phyloP scores from a whole-genome alignment of 2,329 filamentous ascomycete genomes.

The Claviceps quebecensis region DNA sequence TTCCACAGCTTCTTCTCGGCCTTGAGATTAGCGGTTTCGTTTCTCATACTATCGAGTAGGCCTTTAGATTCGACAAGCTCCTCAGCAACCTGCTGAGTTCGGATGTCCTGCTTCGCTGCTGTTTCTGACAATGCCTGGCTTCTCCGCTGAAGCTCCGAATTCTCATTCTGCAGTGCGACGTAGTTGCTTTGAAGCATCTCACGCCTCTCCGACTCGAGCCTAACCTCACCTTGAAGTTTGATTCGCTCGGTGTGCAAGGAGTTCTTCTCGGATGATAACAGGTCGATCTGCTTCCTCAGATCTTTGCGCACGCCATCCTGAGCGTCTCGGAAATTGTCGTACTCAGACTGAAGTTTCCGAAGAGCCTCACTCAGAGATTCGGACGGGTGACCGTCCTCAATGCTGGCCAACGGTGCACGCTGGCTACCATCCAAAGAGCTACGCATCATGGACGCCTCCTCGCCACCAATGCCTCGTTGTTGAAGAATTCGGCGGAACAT shows the following conservation, averaged over 20 bases:
- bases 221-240: constrained; percentile 65
- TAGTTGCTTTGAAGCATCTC: constrained; percentile 87
- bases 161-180: constrained; percentile 69
- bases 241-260: constrained; percentile 71
- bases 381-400: constrained; percentile 41
- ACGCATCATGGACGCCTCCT: constrained; percentile 56
- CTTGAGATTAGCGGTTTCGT: constrained; percentile 84
- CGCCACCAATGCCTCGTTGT: constrained; percentile 46
- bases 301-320: constrained; percentile 67
- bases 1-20: constrained; percentile 93
- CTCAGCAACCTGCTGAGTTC: constrained; percentile 82
- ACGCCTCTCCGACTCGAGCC: constrained; percentile 68
- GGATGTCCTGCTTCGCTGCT: constrained; percentile 78
- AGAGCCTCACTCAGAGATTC: constrained; percentile 60
- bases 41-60: constrained; percentile 71
- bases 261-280: constrained; percentile 68
- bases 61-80: constrained; percentile 79
- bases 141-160: constrained; percentile 73
- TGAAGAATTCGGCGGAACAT: constrained; percentile 94
- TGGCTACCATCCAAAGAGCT: constrained; percentile 49
- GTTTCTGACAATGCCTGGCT: constrained; percentile 64
- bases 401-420: constrained; percentile 41
- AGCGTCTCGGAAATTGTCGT: constrained; percentile 80
- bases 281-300: constrained; percentile 72
- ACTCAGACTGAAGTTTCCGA: constrained; percentile 77